Evolutionary conservation across 2,329 filamentous ascomycete species (phyloP), one percentile per base, ranked within the genome.

Genomic region (Bipolaris victoriae): DNA sequence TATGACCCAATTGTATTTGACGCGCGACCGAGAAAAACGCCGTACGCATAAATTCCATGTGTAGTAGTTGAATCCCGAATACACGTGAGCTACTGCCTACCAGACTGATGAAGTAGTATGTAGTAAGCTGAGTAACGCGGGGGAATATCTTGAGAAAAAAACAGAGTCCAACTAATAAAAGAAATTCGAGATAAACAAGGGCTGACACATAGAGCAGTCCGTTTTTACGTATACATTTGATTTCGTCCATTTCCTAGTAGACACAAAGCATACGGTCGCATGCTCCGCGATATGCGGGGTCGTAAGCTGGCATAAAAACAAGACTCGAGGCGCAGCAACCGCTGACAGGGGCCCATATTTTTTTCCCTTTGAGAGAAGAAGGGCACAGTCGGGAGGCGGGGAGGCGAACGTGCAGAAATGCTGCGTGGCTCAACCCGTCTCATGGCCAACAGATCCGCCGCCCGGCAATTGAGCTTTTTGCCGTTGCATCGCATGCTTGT

Each of bases 201-300:
- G 26, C 26, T 10, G 9, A 29, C 26, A 10, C 26, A 29, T 6
- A 29, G 9, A 29, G 7, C 26, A 29, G 26, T 9, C 33, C 20
- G 16, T 48, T 48, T 39, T 48, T 20, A 22, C 46, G 46, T 22
- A 22, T 15, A 16, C 13, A 26, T 22, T 20, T 24, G 46, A 29
- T 29, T 29, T 29, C 26, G 9, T 29, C 26, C 35, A 15, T 16
- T 26, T n/a, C 15, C 18, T n/a, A 16, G 33, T 29, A 16, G 22
- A 22, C 44, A 22, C 44, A 54, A 36, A 49, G 26, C 26, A 29
- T 29, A 29, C 26, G 16, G 33, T 44, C 33, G 52, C 47, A 50
- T 55, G 43, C 41, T 48, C 52, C 49, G 49, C 29, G 43, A 52
- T 26, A 35, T 52, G 54, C 49, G 54, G 54, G 54, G 54, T 57